A percentile compares a stretch with the other conserved stretches of the same genome.
phyloP scores from a whole-genome alignment of 2,329 filamentous ascomycete species.

The Microdochium trichocladiopsis region DNA sequence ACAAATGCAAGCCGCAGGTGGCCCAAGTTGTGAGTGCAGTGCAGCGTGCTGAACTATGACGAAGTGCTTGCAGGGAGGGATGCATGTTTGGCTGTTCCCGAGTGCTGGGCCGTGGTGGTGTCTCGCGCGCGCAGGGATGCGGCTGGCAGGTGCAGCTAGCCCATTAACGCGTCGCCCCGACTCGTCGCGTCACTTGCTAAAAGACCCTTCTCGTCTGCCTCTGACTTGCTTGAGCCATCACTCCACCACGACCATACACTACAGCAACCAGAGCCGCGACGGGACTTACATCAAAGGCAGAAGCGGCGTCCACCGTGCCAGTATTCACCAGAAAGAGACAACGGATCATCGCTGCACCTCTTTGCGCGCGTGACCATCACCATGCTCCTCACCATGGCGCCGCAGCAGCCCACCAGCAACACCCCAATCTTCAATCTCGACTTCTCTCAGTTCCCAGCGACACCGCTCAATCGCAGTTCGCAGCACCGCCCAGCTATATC shows the following conservation, averaged over 20 bases:
- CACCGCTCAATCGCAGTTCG: slow-evolving; percentile 15
- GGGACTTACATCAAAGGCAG: no score
- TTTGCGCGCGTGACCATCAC: slow-evolving; percentile 4
- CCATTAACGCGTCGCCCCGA: not conserved
- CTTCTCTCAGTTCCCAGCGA: slow-evolving; percentile 11
- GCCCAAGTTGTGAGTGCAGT: no score
- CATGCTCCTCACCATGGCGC: slow-evolving; percentile 26
- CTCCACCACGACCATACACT: no score
- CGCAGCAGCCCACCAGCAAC: not conserved
- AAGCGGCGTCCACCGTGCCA: no score
- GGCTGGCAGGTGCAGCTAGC: not conserved
- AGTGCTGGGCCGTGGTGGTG: not conserved
- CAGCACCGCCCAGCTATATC: slow-evolving; percentile 37
- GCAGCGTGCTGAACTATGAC: no score
- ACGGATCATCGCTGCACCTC: not conserved
- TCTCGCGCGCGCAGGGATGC: not conserved
- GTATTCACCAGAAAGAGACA: no score
- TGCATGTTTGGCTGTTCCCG: no score
- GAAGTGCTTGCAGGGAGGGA: no score
- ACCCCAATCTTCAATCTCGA: slow-evolving; percentile 34
- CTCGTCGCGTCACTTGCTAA: not conserved
- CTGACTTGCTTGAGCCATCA: no score
- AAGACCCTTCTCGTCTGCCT: not conserved
- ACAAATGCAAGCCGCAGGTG: no score
- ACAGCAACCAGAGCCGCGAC: no score